These are phyloP conservation scores for Beauveria rudraprayagi DNA, from an alignment of 2,329 filamentous ascomycete genomes.

Conservation along the genomic window DNA sequence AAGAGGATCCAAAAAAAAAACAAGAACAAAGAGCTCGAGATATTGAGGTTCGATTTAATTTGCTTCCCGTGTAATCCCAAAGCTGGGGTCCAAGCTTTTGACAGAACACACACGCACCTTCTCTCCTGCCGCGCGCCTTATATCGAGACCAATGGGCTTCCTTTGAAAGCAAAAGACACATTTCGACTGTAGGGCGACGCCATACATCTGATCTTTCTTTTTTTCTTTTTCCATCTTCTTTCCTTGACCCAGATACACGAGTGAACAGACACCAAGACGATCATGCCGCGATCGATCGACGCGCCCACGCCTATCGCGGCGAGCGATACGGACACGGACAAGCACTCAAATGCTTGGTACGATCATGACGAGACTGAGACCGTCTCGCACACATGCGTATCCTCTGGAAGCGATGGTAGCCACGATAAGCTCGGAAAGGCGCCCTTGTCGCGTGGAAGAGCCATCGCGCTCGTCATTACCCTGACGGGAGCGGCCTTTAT, in stretches of 20 bases:
- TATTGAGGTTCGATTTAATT: neutral
- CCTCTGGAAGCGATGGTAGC: neutral
- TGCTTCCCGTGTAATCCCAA: neutral
- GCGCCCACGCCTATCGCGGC: neutral
- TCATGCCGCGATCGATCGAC: neutral
- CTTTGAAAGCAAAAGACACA: neutral
- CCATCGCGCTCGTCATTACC: conserved; percentile 46
- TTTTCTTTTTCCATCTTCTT: too few relatives aligned
- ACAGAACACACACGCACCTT: neutral
- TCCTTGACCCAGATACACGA: neutral
- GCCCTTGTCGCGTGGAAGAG: conserved; percentile 40
- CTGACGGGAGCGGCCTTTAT: conserved; percentile 48
- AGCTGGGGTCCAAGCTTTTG: neutral
- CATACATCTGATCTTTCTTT: too few relatives aligned
- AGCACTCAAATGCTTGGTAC: neutral
- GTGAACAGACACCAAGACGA: neutral
- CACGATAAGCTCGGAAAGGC: conserved; percentile 18
- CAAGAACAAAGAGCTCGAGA: neutral
- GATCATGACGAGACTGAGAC: neutral
- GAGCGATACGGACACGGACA: neutral
- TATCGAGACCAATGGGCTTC: neutral
- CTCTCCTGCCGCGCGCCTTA: neutral
- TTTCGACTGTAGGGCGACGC: neutral
- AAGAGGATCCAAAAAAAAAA: neutral
- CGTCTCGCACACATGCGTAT: neutral